Evolutionary conservation across 2,329 filamentous ascomycete species (phyloP), one percentile per base, ranked within the genome.

Genomic region (Achaetomium macrosporum): DNA sequence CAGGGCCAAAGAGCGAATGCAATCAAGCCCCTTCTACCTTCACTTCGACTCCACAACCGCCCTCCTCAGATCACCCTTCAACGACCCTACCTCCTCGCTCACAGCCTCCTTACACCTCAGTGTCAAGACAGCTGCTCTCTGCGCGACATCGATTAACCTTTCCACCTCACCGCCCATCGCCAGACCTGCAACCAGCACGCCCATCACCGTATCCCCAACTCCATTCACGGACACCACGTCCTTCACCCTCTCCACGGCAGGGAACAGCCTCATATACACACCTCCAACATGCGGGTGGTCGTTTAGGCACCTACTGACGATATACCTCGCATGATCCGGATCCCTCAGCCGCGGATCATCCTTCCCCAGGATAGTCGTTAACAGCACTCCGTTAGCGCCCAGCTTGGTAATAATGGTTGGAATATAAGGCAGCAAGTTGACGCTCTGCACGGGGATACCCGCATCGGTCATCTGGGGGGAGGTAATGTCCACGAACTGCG

Each of bases 171-270:
- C 77, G 0, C 78, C 78, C 62, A 76, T 79, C 0, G 84, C 83
- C 59, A 97, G 67, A 0, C 88, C 89, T 1, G 90, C 86, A n/a
- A 96, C 74, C 51, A 96, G 62, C 13, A 90, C 86, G 0, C 92
- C 93, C 9, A 95, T 75, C 67, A 97, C 91, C 0, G 93, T 96
- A 69, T 99, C 93, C 0, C 93, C 93, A 2, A 90, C 90, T 0
- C 92, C 93, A 66, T 97, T 97, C 10, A 97, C 92, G 43, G 90
- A 96, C 1, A 92, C 83, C 1, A 95, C 76, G 25, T 93, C 82
- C 17, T 78, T 71, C 0, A 96, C 76, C 15, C 74, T 71, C 65
- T 87, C 83, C 1, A 79, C 80, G 0, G 87, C 75, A 0, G 87
- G 82, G 66, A 89, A 88, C 17, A 81, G 60, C 33, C 80, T 68